Evolutionary conservation across 129 eudicot genomes (phyloP), one percentile per base, ranked within the genome.

Genomic region (Flaveria brownii): DNA sequence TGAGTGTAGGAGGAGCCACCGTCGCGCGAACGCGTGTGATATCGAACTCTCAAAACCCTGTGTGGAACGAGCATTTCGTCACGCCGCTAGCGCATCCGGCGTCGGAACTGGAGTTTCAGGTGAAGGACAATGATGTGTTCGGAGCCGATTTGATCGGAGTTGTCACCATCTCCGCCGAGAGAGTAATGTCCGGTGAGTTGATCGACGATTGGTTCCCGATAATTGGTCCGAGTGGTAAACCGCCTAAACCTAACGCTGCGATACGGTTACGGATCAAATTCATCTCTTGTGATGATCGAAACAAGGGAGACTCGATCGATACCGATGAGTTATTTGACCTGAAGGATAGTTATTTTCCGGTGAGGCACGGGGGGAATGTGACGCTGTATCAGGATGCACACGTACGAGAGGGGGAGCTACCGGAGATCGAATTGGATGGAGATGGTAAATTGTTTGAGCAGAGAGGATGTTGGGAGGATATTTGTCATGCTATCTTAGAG

Each of bases 371-470:
- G 14, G 97, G 97, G 33, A 55, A 50, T 42, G 86, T 91, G 55
- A 89, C 87, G 12, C 67, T 91, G 79, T 91, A 91, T 76, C 97
- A 91, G 83, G 97, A 91, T 52, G 97, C 97, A 6, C 92, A 91
- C 16, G 82, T 85, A 56, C 80, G 60, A 1, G 82, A 85, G 4
- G 84, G 83, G 25, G 47, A 73, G 82, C 64, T 89, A 65, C 91
- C 92, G 25, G 83, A 85, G 76, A 84, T 91, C 18, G 78, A 80
- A 71, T 80, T 92, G 80, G 92, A 85, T 11, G 81, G 81, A 5
- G 78, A 71, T 15, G 25, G 62, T 6, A 70, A 9, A 47, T 36
- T 15, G 14, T 92, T 72, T 17, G 76, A 74, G 77, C 91, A 92
- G 45, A 79, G 71, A 49, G 82, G 85, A 46, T 92, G 97, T 57